These are phyloP conservation scores for Stephanodiscus minutulus DNA, from an alignment of 108 stramenopile genomes.

Conservation along the genomic window DNA sequence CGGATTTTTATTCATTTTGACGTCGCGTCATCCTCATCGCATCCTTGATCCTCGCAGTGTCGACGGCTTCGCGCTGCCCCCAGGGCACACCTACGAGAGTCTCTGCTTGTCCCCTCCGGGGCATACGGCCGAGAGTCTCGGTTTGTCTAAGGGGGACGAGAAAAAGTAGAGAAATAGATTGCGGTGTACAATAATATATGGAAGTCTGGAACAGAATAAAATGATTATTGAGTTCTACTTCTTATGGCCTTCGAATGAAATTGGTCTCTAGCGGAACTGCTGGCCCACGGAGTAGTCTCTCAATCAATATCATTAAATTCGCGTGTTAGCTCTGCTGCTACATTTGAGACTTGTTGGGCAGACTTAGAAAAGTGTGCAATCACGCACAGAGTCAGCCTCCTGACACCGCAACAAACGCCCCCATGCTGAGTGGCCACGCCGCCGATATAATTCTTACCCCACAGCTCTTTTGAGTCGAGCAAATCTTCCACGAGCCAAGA, in stretches of 20 bases:
- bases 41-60: too few relatives aligned
- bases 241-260: too few relatives aligned
- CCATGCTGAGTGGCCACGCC: not conserved
- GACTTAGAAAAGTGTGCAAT: not conserved
- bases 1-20: not conserved
- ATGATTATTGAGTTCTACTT: too few relatives aligned
- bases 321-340: not conserved
- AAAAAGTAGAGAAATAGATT: not conserved
- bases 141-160: slow-evolving; percentile 18
- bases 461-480: not conserved
- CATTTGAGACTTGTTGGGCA: not conserved
- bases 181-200: not conserved
- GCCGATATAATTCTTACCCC: not conserved
- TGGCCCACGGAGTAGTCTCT: not conserved
- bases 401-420: not conserved
- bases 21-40: too few relatives aligned
- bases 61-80: slow-evolving; percentile 37
- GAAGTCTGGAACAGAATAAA: not conserved
- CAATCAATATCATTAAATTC: slow-evolving; percentile 1
- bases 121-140: slow-evolving; percentile 35
- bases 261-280: too few relatives aligned
- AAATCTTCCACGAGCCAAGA: slow-evolving; percentile 16
- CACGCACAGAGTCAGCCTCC: slow-evolving; percentile 7
- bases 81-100: slow-evolving; percentile 33
- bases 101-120: slow-evolving; percentile 26